phyloP scores from a whole-genome alignment of 1,284 basidiomycete species.

The Cutaneotrichosporon sp. region DNA sequence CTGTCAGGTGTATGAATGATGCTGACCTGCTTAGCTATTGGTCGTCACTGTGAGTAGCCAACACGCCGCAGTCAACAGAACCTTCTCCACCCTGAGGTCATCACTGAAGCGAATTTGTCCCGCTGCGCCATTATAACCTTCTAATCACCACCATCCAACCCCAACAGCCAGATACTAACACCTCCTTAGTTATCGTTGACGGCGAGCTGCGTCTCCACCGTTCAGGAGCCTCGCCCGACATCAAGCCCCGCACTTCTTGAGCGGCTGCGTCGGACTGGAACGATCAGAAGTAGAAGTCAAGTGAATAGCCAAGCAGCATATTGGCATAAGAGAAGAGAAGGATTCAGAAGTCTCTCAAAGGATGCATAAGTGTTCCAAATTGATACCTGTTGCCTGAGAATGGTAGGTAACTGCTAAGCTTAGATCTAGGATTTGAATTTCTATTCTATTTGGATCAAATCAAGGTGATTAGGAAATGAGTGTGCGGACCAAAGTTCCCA shows the following conservation, averaged over 20 bases:
- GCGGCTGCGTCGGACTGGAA: too few species aligned
- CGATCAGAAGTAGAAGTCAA: conserved; percentile 12
- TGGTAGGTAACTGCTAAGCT: too few species aligned
- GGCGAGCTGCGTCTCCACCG: conserved; percentile 23
- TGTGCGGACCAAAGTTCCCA: too few species aligned
- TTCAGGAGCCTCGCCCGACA: conserved; percentile 10
- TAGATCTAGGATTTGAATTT: too few species aligned
- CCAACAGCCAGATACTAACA: too few species aligned
- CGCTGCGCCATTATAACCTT: neutral
- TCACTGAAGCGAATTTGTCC: neutral
- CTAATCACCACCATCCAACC: neutral
- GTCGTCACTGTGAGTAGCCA: conserved; percentile 24
- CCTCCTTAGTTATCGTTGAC: neutral
- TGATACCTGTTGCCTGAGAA: neutral
- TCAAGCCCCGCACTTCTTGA: neutral
- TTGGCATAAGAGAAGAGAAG: neutral
- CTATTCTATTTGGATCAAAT: too few species aligned
- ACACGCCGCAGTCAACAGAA: neutral
- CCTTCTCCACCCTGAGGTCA: neutral
- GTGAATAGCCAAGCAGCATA: neutral
- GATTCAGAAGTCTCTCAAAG: conserved; percentile 3
- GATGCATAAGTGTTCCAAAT: neutral
- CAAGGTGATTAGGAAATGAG: too few species aligned
- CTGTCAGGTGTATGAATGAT: conserved; percentile 1
- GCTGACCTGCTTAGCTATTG: conserved; percentile 15